Base-by-base conservation (phyloP, 164 flowering plant species). In the Litsea cubeba region DNA sequence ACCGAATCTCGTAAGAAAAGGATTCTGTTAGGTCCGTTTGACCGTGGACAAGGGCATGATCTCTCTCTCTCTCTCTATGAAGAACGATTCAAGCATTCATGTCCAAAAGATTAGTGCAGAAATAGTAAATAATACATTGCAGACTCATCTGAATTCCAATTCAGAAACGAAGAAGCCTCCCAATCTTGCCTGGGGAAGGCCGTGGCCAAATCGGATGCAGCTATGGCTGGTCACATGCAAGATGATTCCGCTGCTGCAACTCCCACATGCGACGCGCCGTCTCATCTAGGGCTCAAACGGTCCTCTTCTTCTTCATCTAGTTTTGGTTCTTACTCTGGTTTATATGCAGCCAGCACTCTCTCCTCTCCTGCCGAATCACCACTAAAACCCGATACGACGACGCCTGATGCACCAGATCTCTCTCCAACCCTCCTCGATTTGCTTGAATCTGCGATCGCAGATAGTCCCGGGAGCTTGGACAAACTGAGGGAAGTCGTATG, bases 381-480 rank as follows among this genome's bases (percentile, higher is more conserved):
- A 0, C 74, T 58, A 64, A 92, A 85, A 75, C 83, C 81, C 32
- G 84, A 77, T 30, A 30, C 32, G 83, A 80, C 88, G n/a, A 92
- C 85, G 83, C 84, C 90, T 77, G 77, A 70, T 3, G 83, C 87
- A 87, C 95, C 97, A 20, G 90, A 88, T 85, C 95, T 91, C 65
- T 93, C 99, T 26, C 98, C 99, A 3, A 98, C 93, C 84, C 86
- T 96, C 8, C 84, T 96, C 82, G 97, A 93, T 82, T 84, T 96
- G 72, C 95, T 96, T 68, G 99, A 96, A 85, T 91, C 99, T 78
- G 98, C 98, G 28, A 96, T 96, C 22, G 92, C 90, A 94, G 99
- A 98, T 54, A 92, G 91, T 79, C 84, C 91, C 58, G 97, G 92
- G 80, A 86, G 97, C 82, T 83, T 96, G 78, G 90, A 92, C 23